Evolutionary conservation across 208 protist species (phyloP), one percentile per base, ranked within the genome.

Genomic region (Wallacemonas collosoma): DNA sequence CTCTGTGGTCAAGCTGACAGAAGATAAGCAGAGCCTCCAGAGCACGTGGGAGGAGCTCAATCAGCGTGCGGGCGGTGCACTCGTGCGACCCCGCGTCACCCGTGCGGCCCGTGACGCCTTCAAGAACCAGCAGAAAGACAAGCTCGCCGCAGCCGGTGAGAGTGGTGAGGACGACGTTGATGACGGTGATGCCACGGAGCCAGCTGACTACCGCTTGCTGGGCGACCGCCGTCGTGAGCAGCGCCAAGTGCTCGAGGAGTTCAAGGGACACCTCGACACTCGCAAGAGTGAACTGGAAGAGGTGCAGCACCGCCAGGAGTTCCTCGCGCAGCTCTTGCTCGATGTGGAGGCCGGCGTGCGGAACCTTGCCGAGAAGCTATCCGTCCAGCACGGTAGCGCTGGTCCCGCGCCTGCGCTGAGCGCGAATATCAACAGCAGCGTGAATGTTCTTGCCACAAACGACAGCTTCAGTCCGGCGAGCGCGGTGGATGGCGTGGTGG

Each of bases 281-380:
- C 79, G 87, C 5, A 71, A 84, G 48, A 70, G 81, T 6, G 83
- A 94, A 56, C 70, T 87, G 15, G 81, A 94, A 72, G 78, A 84
- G 61, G 76, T 83, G 60, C 79, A 86, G 62, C 56, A 68, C 4
- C 63, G 86, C 54, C 93, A 94, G 73, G 86, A 97, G 66, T 17
- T 53, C 6, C 77, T 98, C 50, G 77, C 81, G 26, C 82, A 93
- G 66, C 66, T 94, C 14, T 76, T 98, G 14, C 65, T 96, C 47
- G 86, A 96, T 73, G 83, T 97, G 15, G 93, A 96, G 66, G 80
- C 89, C 2, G 96, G 96, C 36, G 85, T 98, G 36, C 88, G 95
- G 64, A 91, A 96, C 67, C 80, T 98, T 17, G 83, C 83, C 11
- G 90, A 97, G 66, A 98, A 96, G 80, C 76, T 98, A 17, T 66